Conservation (phyloP, 2,329 filamentous ascomycete species). For the Botrytis sinoallii region DNA sequence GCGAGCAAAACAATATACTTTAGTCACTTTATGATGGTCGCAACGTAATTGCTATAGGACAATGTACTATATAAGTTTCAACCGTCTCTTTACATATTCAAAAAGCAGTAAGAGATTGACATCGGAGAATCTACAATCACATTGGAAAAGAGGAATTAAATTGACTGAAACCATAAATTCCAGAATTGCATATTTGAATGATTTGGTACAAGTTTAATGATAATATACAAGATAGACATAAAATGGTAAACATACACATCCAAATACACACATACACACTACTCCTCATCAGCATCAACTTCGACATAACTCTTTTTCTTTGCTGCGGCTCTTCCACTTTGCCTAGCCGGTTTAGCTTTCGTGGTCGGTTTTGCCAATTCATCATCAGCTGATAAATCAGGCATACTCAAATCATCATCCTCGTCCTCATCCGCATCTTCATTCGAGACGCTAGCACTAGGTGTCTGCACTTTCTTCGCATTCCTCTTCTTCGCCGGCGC, state of each 20-base stretch:
- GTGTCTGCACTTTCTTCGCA: conserved; percentile 6
- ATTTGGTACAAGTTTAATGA: neutral
- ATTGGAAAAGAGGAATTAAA: neutral
- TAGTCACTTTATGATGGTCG: neutral
- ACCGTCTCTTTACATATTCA: neutral
- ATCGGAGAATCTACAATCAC: neutral
- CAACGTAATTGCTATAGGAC: neutral
- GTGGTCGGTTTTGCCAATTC: conserved; percentile 4
- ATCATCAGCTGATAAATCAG: conserved; percentile 40
- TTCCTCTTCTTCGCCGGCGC: conserved; percentile 34
- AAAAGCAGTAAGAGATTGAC: neutral
- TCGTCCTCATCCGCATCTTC: conserved; percentile 29
- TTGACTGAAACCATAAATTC: no score
- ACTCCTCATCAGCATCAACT: conserved; percentile 11
- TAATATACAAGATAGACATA: neutral
- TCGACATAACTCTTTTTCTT: conserved; percentile 22
- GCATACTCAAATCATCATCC: conserved; percentile 39
- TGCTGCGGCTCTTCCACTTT: conserved; percentile 28
- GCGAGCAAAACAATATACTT: neutral
- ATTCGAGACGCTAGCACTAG: conserved; percentile 6
- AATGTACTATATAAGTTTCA: neutral
- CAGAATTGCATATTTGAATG: neutral
- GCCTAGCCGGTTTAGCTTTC: conserved; percentile 21
- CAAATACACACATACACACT: neutral
- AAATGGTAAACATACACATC: neutral